phyloP scores from a whole-genome alignment of 2,329 filamentous ascomycete genomes.

The Fusarium zealandicum region DNA sequence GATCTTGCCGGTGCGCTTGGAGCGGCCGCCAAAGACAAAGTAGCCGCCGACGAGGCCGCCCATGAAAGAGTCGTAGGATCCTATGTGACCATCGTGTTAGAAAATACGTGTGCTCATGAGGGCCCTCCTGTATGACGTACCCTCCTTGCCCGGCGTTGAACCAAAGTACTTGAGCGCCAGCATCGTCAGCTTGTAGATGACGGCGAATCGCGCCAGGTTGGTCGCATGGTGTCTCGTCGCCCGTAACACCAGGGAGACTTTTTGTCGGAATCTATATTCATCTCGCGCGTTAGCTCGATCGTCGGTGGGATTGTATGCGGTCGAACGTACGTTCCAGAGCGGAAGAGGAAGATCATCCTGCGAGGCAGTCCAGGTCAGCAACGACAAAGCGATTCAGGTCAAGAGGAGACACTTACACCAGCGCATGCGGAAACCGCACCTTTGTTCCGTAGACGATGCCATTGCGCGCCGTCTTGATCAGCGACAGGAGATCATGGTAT shows the following conservation, averaged over 20 bases:
- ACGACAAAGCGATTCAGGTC: background rate
- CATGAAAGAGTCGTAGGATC: slow-evolving; percentile 83
- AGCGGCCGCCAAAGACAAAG: slow-evolving; percentile 80
- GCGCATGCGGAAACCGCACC: slow-evolving; percentile 96
- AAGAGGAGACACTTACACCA: slow-evolving; percentile 66
- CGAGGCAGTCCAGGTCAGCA: slow-evolving; percentile 26
- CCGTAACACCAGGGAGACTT: slow-evolving; percentile 77
- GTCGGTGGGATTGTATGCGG: slow-evolving; percentile 4
- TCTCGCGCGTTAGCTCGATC: slow-evolving; percentile 25
- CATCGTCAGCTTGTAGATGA: slow-evolving; percentile 87
- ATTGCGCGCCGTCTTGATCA: slow-evolving; percentile 95
- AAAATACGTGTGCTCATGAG: background rate
- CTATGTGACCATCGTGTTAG: slow-evolving; percentile 42
- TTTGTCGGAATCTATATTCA: slow-evolving; percentile 70
- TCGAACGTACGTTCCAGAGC: slow-evolving; percentile 77
- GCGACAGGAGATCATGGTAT: slow-evolving; percentile 82
- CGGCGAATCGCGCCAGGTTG: slow-evolving; percentile 90
- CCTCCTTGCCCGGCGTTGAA: slow-evolving; percentile 66
- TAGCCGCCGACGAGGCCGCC: slow-evolving; percentile 91
- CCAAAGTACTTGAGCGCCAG: slow-evolving; percentile 72
- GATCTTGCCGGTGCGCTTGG: slow-evolving; percentile 69
- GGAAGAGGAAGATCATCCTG: slow-evolving; percentile 96
- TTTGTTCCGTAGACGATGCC: slow-evolving; percentile 96
- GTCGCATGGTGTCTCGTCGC: slow-evolving; percentile 89
- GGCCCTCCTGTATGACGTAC: slow-evolving; percentile 43